Evolutionary conservation across 139 green algal species (phyloP).

Genomic region (Chlamydomonas schloesseri): DNA sequence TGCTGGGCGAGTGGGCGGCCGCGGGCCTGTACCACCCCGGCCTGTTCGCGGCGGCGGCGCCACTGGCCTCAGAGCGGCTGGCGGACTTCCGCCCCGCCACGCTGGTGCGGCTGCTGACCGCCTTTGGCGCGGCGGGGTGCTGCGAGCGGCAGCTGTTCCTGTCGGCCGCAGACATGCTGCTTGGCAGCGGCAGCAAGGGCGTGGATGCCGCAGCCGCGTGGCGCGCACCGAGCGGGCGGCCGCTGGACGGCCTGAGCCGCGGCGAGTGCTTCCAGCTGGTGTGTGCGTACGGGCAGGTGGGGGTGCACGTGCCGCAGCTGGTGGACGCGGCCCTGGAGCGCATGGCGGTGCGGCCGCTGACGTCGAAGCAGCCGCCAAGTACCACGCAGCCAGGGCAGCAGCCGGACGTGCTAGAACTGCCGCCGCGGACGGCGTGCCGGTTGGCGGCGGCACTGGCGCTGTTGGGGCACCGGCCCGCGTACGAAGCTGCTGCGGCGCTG

Average conservation of each 20-base stretch:
- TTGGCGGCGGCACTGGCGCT: neutral
- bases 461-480: neutral
- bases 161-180: slow-evolving; percentile 34
- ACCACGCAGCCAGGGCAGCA: too few relatives aligned
- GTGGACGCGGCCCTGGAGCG: neutral
- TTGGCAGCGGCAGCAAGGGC: neutral
- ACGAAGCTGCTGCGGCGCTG: neutral
- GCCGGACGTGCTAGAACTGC: neutral
- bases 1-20: slow-evolving; percentile 40
- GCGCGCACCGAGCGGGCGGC: neutral
- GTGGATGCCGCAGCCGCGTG: neutral
- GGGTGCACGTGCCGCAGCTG: neutral
- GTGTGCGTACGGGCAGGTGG: slow-evolving; percentile 16
- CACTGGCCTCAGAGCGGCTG: slow-evolving; percentile 20
- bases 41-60: slow-evolving; percentile 1
- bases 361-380: too few relatives aligned
- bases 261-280: neutral
- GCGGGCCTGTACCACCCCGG: neutral
- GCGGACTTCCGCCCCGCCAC: slow-evolving; percentile 31
- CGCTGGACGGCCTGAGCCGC: neutral
- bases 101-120: slow-evolving; percentile 44
- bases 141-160: slow-evolving; percentile 35
- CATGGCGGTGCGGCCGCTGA: neutral
- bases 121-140: slow-evolving; percentile 35
- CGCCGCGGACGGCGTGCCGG: too few relatives aligned